These are phyloP conservation scores for Rossbeevera mucosa DNA, from an alignment of 768 basidiomycete species.

Conservation along the genomic window DNA sequence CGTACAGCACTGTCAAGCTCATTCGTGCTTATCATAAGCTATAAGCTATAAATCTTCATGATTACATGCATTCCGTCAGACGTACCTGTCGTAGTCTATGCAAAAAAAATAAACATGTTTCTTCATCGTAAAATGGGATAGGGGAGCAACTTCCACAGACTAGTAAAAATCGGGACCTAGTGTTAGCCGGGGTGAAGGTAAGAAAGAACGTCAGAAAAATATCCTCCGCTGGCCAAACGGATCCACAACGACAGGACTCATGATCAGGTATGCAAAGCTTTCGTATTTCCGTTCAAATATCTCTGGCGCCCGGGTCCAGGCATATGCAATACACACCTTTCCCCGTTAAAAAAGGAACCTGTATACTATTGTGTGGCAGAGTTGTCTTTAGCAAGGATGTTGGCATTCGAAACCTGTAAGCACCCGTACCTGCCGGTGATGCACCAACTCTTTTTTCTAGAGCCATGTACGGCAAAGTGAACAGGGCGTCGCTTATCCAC, in stretches of 20 bases:
- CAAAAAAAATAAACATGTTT: slow-evolving; percentile 20
- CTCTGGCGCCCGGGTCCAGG: slow-evolving; percentile 11
- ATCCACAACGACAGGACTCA: slow-evolving; percentile 14
- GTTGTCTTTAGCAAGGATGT: background rate
- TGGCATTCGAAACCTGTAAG: background rate
- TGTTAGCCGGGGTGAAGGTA: background rate
- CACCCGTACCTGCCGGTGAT: slow-evolving; percentile 22
- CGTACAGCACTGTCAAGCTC: slow-evolving; percentile 26
- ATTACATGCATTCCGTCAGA: background rate
- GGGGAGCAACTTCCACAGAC: slow-evolving; percentile 16
- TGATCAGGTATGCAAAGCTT: slow-evolving; percentile 19
- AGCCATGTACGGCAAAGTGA: slow-evolving; percentile 37
- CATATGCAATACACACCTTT: slow-evolving; percentile 19
- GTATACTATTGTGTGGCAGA: background rate
- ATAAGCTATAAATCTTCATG: background rate
- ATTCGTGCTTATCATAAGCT: slow-evolving; percentile 8
- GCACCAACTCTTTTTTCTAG: slow-evolving; percentile 35
- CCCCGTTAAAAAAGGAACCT: slow-evolving; percentile 33
- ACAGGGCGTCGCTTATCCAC: slow-evolving; percentile 27
- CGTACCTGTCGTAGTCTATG: slow-evolving; percentile 19
- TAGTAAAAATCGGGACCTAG: slow-evolving; percentile 2
- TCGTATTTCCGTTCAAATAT: slow-evolving; percentile 19
- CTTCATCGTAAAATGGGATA: slow-evolving; percentile 16
- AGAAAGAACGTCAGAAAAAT: background rate
- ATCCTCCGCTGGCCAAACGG: too few species aligned